Evolutionary conservation across 768 basidiomycete species (phyloP).

Genomic region (Chlorophyllum brunneum): DNA sequence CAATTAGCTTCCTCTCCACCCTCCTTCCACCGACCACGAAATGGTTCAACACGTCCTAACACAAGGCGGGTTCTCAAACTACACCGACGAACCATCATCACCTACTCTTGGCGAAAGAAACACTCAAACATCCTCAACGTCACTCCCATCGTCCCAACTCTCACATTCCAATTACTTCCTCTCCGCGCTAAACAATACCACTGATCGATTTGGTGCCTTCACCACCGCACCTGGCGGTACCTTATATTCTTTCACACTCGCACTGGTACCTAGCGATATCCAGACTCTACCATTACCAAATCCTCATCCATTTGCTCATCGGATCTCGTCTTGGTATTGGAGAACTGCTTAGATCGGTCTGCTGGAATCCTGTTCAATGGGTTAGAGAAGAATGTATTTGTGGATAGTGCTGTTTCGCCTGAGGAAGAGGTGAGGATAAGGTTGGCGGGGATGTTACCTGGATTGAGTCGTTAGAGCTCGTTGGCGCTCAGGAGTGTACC

Average conservation of each 20-base stretch:
- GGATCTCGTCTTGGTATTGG: constrained; percentile 69
- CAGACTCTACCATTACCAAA: constrained; percentile 19
- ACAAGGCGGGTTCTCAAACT: constrained; percentile 51
- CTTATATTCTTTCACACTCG: neutral
- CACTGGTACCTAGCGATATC: neutral
- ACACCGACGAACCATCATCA: constrained; percentile 5
- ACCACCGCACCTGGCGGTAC: neutral
- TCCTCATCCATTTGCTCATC: constrained; percentile 46
- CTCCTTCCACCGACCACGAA: constrained; percentile 75
- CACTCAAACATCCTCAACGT: constrained; percentile 20
- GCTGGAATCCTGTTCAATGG: constrained; percentile 59
- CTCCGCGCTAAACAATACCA: constrained; percentile 18
- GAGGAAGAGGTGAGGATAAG: constrained; percentile 51
- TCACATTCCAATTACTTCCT: constrained; percentile 27
- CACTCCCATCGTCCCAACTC: constrained; percentile 25
- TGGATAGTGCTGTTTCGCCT: constrained; percentile 16
- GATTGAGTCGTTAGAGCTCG: constrained; percentile 74
- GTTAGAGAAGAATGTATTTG: constrained; percentile 66
- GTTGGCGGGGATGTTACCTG: constrained; percentile 78
- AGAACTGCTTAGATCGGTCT: constrained; percentile 68
- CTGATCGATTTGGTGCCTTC: constrained; percentile 9
- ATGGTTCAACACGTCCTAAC: constrained; percentile 65
- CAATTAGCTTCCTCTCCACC: constrained; percentile 61
- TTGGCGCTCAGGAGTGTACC: constrained; percentile 63
- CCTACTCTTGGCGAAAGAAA: constrained; percentile 1